Evolutionary conservation across 2,329 filamentous ascomycete species (phyloP).

Genomic region (Diplodia corticola): DNA sequence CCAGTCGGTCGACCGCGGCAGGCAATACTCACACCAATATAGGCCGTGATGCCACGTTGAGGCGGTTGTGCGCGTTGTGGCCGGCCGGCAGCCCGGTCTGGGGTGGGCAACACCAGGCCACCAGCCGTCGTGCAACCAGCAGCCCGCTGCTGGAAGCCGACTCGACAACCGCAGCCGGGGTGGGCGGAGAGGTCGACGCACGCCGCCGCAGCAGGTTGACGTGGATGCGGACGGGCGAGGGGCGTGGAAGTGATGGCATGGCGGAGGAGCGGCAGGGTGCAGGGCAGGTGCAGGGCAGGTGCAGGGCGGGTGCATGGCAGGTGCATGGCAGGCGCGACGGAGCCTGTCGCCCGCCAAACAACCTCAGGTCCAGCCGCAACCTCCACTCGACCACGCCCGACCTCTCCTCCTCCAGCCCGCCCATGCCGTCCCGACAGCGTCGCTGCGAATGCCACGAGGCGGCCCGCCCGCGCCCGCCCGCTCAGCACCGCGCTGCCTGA

Average conservation of each 20-base stretch:
- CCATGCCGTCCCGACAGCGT: not conserved
- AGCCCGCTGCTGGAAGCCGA: not conserved
- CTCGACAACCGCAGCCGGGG: not conserved
- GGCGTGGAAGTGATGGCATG: too few species aligned
- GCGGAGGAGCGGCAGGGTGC: too few species aligned
- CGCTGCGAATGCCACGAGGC: conserved; percentile 10
- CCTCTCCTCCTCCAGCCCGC: not conserved
- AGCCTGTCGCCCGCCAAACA: not conserved
- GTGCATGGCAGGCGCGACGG: not conserved
- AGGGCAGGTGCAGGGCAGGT: too few species aligned
- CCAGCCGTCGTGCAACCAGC: not conserved
- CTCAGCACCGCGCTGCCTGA: not conserved
- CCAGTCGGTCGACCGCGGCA: not conserved
- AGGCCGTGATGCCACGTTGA: not conserved
- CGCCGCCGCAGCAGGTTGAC: too few species aligned
- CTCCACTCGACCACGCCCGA: not conserved
- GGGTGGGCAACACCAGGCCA: not conserved
- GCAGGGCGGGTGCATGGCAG: not conserved
- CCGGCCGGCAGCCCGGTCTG: not conserved
- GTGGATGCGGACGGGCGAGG: too few species aligned
- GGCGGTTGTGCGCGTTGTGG: not conserved
- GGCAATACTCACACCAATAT: not conserved
- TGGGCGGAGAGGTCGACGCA: too few species aligned
- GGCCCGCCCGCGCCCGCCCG: not conserved
- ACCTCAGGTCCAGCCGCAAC: conserved; percentile 5